Conservation (phyloP, 1,284 basidiomycete species). For the Mycosarcoma mackinlayi region DNA sequence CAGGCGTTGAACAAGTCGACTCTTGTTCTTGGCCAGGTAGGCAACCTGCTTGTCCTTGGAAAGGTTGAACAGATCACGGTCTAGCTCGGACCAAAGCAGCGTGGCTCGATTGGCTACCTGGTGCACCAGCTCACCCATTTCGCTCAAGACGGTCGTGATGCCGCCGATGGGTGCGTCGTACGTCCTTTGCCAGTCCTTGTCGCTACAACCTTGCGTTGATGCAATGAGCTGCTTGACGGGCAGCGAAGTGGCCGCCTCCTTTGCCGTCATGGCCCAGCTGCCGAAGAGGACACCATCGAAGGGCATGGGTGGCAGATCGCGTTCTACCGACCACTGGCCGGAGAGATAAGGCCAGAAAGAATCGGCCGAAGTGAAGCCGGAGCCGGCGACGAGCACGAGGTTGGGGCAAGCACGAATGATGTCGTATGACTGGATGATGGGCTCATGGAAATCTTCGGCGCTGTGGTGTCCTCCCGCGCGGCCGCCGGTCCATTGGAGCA, state of each 20-base stretch:
- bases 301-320: constrained; percentile 91
- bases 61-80: constrained; percentile 86
- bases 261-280: constrained; percentile 95
- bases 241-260: constrained; percentile 93
- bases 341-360: constrained; percentile 97
- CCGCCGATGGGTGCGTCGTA: constrained; percentile 88
- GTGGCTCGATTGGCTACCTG: constrained; percentile 88
- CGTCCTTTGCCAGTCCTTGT: constrained; percentile 92
- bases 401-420: constrained; percentile 81
- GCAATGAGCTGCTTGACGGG: constrained; percentile 97
- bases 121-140: constrained; percentile 98
- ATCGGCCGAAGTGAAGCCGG: constrained; percentile 92
- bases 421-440: constrained; percentile 86
- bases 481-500: constrained; percentile 98
- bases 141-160: constrained; percentile 93
- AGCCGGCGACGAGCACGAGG: constrained; percentile 91
- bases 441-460: constrained; percentile 98
- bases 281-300: constrained; percentile 95
- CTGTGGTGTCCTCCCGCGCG: constrained; percentile 99
- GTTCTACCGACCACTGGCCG: constrained; percentile 90
- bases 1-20: constrained; percentile 88
- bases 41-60: constrained; percentile 91
- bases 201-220: constrained; percentile 87
- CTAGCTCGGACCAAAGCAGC: constrained; percentile 98
- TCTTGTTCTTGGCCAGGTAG: constrained; percentile 87